Evolutionary conservation across 495 filamentous ascomycete species (phyloP).

Genomic region (Penicillium ochrochloron): DNA sequence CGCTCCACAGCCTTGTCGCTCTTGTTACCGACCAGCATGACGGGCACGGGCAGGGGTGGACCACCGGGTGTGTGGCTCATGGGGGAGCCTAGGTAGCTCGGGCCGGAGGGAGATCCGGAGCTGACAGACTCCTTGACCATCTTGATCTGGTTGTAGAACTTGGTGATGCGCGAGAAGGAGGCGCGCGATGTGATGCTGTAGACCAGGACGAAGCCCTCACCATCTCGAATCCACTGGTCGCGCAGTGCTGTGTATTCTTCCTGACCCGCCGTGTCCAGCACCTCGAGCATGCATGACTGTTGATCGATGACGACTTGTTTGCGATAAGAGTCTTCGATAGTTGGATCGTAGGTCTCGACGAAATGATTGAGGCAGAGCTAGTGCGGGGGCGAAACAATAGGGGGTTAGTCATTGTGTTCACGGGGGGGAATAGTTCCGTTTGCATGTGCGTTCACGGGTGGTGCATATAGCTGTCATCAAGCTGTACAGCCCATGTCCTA

Average conservation of each 20-base stretch:
- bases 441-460: background rate
- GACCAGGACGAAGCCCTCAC: constrained; percentile 95
- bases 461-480: background rate
- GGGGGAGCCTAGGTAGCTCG: constrained; percentile 66
- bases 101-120: constrained; percentile 65
- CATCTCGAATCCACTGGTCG: constrained; percentile 98
- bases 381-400: constrained; percentile 4
- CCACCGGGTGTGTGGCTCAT: constrained; percentile 62
- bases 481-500: background rate
- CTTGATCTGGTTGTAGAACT: constrained; percentile 95
- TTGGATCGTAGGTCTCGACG: constrained; percentile 92
- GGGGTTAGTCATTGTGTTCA: background rate
- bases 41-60: constrained; percentile 73
- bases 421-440: background rate
- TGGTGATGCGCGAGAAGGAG: constrained; percentile 91
- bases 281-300: constrained; percentile 97
- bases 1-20: constrained; percentile 94
- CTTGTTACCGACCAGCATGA: constrained; percentile 99
- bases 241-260: constrained; percentile 97
- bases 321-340: constrained; percentile 95
- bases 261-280: constrained; percentile 97
- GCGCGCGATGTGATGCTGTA: constrained; percentile 97
- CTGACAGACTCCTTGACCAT: constrained; percentile 93
- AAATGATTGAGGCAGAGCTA: constrained; percentile 80
- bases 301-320: constrained; percentile 98